Evolutionary conservation across 2,329 filamentous ascomycete genomes (phyloP).

Genomic region (Aureobasidium lini): DNA sequence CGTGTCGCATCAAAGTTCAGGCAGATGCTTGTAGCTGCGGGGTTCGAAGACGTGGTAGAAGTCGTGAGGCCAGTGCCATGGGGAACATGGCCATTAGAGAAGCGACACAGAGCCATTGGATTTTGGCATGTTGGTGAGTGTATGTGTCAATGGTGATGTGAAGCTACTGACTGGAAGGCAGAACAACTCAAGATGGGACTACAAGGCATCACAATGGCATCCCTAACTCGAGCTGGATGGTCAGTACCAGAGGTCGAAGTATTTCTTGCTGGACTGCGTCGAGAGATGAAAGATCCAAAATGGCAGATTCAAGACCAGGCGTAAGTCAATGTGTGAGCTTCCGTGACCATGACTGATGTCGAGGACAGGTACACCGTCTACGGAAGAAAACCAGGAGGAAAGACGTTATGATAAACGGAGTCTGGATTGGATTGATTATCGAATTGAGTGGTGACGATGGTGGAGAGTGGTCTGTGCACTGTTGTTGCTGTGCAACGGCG

Average conservation of each 20-base stretch:
- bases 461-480: neutral
- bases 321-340: neutral
- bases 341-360: neutral
- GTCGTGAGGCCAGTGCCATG: conserved; percentile 12
- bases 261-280: conserved; percentile 8
- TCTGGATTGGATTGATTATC: neutral
- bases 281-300: conserved; percentile 3
- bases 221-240: conserved; percentile 11
- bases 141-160: neutral
- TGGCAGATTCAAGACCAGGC: conserved; percentile 13
- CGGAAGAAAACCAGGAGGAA: neutral
- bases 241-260: conserved; percentile 8
- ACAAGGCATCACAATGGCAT: conserved; percentile 13
- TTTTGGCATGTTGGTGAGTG: conserved; percentile 15
- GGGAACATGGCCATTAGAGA: conserved; percentile 10
- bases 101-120: conserved; percentile 7
- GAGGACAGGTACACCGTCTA: conserved; percentile 3
- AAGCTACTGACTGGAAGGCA: neutral
- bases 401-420: neutral
- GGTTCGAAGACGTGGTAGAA: conserved; percentile 13
- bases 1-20: conserved; percentile 8
- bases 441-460: no score
- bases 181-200: conserved; percentile 14
- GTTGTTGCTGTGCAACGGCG: neutral
- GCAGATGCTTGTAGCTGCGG: conserved; percentile 6